Percentiles rank a stretch among this genome's conserved stretches.
Evolutionary conservation across 371 early-diverging fungal species (phyloP).

Genomic region (Entomophthora muscae): DNA sequence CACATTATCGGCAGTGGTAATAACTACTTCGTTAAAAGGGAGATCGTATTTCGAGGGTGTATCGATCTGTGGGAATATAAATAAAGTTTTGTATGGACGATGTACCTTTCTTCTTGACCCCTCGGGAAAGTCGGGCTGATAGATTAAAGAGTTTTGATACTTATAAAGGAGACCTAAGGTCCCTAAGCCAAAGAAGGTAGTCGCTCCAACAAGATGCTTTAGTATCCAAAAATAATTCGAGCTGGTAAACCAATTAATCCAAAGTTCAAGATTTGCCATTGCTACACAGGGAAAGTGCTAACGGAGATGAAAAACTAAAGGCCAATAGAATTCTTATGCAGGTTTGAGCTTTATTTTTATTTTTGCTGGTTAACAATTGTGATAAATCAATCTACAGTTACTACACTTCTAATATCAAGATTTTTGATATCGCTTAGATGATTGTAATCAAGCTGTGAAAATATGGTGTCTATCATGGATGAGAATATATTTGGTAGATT

Average conservation of each 20-base stretch:
- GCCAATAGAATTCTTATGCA: too few relatives aligned
- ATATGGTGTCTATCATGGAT: too few relatives aligned
- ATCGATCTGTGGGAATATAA: constrained; percentile 27
- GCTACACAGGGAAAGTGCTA: too few relatives aligned
- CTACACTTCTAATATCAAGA: too few relatives aligned
- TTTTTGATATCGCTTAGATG: too few relatives aligned
- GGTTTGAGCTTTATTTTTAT: too few relatives aligned
- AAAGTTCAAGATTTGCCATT: too few relatives aligned
- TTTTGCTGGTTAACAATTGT: too few relatives aligned
- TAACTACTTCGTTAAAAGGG: constrained; percentile 48
- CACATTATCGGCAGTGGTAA: constrained; percentile 64
- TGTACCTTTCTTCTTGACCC: constrained; percentile 48
- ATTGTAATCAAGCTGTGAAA: too few relatives aligned
- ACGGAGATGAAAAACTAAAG: too few relatives aligned
- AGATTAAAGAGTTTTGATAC: constrained; percentile 72
- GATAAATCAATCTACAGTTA: too few relatives aligned
- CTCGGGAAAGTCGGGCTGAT: constrained; percentile 64
- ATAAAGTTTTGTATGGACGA: background rate
- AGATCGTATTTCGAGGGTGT: constrained; percentile 52
- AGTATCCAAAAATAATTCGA: background rate
- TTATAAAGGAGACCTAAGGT: constrained; percentile 39
- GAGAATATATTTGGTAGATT: too few relatives aligned
- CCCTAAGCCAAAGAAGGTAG: constrained; percentile 23
- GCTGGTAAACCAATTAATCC: background rate
- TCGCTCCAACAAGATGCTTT: constrained; percentile 11